Percentiles rank a stretch among this genome's conserved stretches.
Conservation (phyloP, 2,329 filamentous ascomycete species). For the Aspergillus jensenii region DNA sequence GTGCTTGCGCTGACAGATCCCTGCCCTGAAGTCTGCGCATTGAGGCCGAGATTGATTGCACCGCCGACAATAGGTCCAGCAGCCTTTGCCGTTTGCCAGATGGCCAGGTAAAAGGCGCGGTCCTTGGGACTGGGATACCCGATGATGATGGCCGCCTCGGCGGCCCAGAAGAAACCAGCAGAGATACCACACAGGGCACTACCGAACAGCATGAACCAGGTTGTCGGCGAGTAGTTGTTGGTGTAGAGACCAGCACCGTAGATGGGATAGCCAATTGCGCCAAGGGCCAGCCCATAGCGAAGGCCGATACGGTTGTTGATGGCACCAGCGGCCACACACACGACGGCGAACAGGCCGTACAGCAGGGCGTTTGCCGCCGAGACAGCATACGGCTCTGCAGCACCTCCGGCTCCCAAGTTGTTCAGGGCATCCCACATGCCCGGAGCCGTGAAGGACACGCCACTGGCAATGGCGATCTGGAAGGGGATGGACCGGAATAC, state of each 20-base stretch:
- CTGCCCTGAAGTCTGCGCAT: constrained; percentile 4
- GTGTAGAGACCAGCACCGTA: constrained; percentile 14
- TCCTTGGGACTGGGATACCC: constrained; percentile 13
- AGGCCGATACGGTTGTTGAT: constrained; percentile 16
- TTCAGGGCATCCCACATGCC: constrained; percentile 16
- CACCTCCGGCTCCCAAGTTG: constrained; percentile 14
- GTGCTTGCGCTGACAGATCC: constrained; percentile 9
- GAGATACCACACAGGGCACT: constrained; percentile 13
- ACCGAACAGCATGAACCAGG: constrained; percentile 13
- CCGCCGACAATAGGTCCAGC: constrained; percentile 12
- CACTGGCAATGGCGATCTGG: constrained; percentile 14
- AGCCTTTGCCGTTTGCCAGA: constrained; percentile 14
- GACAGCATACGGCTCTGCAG: constrained; percentile 13
- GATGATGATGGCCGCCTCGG: constrained; percentile 15
- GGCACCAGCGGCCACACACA: constrained; percentile 12
- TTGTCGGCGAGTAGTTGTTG: constrained; percentile 12
- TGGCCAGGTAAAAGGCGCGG: constrained; percentile 10
- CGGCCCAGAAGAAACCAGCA: constrained; percentile 13
- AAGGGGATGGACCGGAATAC: constrained; percentile 12
- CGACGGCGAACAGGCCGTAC: constrained; percentile 11
- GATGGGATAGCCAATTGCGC: constrained; percentile 12
- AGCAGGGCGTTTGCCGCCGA: constrained; percentile 10
- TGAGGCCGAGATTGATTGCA: constrained; percentile 11
- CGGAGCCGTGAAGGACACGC: constrained; percentile 13
- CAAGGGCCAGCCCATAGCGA: constrained; percentile 7